A percentile compares a stretch with the other conserved stretches of the same genome.
Evolutionary conservation across 192 early-diverging fungal species (phyloP).

Genomic region (Rhizoclosmatium sp.): DNA sequence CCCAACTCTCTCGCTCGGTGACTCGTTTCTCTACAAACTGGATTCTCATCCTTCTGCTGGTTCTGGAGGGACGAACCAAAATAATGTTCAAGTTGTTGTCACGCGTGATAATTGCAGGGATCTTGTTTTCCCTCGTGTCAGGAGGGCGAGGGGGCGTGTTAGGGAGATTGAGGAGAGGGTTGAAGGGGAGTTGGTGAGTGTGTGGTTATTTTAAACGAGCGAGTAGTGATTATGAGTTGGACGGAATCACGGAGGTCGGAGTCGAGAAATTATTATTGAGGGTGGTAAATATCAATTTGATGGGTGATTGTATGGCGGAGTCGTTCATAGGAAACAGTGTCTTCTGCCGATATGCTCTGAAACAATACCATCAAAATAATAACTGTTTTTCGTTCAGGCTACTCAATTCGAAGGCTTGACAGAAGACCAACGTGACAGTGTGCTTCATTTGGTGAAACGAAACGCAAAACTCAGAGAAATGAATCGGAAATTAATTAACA

Average conservation of each 20-base stretch:
- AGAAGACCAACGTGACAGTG: slow-evolving; percentile 17
- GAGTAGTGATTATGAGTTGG: too few species aligned
- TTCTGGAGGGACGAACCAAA: too few species aligned
- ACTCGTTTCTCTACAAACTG: background rate
- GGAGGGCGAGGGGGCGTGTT: slow-evolving; percentile 17
- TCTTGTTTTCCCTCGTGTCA: slow-evolving; percentile 29
- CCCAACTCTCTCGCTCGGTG: background rate
- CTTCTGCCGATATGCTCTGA: background rate
- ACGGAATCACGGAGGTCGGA: too few species aligned
- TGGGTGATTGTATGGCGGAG: background rate
- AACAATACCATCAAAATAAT: background rate
- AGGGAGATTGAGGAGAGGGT: slow-evolving; percentile 20
- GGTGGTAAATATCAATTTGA: too few species aligned
- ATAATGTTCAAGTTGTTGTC: background rate
- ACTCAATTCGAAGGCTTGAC: slow-evolving; percentile 29
- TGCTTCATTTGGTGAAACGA: slow-evolving; percentile 11
- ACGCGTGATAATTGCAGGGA: background rate
- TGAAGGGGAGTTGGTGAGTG: slow-evolving; percentile 20
- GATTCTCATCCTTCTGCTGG: background rate
- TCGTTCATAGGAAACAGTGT: background rate
- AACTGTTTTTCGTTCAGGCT: background rate
- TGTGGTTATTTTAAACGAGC: too few species aligned
- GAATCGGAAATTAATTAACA: background rate
- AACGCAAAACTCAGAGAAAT: slow-evolving; percentile 21
- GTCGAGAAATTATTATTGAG: too few species aligned